These are phyloP conservation scores for Candida ponderosae DNA, from an alignment of 805 yeast genomes.

Conservation along the genomic window DNA sequence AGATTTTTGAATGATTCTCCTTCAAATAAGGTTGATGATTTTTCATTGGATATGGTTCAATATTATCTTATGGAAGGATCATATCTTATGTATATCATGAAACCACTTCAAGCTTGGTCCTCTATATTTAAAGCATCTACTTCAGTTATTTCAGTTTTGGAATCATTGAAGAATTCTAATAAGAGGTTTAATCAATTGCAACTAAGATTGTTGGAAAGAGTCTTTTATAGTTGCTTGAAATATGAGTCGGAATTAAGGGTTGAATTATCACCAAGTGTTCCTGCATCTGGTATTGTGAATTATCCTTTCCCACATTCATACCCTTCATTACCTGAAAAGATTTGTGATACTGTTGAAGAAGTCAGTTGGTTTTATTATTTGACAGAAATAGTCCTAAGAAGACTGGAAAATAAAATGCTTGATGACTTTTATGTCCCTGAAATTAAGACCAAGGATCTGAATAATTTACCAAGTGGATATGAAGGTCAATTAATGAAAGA, in stretches of 20 bases:
- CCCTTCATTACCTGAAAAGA: slow-evolving; percentile 16
- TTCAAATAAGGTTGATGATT: slow-evolving; percentile 6
- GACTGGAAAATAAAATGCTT: slow-evolving; percentile 15
- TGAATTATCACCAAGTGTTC: slow-evolving; percentile 17
- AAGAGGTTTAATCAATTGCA: slow-evolving; percentile 11
- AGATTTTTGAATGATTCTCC: slow-evolving; percentile 7
- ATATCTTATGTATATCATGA: slow-evolving; percentile 17
- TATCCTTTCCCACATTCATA: slow-evolving; percentile 16
- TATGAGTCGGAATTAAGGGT: slow-evolving; percentile 19
- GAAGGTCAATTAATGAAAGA: slow-evolving; percentile 7
- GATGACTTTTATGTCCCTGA: slow-evolving; percentile 16
- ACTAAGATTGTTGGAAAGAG: slow-evolving; percentile 11
- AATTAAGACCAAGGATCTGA: slow-evolving; percentile 2
- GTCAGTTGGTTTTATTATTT: slow-evolving; percentile 17
- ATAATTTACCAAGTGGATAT: slow-evolving; percentile 1
- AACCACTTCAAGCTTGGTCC: slow-evolving; percentile 17
- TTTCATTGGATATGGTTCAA: slow-evolving; percentile 11
- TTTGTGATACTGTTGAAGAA: slow-evolving; percentile 11
- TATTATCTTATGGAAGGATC: slow-evolving; percentile 9
- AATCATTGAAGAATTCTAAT: slow-evolving; percentile 11
- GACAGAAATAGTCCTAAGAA: slow-evolving; percentile 17
- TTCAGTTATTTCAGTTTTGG: slow-evolving; percentile 12
- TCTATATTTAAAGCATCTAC: slow-evolving; percentile 13
- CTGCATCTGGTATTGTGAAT: slow-evolving; percentile 17
- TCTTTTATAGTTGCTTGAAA: slow-evolving; percentile 16